Percentiles rank a stretch among this genome's conserved stretches.
These are phyloP conservation scores for Colletotrichum lindemuthianum DNA, from an alignment of 2,329 filamentous ascomycete genomes.

Conservation along the genomic window DNA sequence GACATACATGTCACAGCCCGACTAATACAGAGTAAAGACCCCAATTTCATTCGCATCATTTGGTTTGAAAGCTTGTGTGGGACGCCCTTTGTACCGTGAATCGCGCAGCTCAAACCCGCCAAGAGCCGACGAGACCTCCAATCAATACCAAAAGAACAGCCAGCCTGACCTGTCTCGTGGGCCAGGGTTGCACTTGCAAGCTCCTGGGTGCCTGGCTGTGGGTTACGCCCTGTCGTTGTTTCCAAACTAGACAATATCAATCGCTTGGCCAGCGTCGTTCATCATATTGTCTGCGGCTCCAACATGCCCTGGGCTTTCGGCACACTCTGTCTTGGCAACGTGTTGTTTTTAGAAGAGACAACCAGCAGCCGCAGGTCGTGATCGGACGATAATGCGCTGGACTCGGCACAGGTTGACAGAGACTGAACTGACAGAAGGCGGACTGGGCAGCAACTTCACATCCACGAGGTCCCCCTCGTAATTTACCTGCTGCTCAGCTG, in stretches of 20 bases:
- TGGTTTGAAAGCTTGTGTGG: slow-evolving; percentile 3
- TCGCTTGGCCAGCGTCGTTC: slow-evolving; percentile 18
- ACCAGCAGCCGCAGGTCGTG: slow-evolving; percentile 7
- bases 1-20: neutral
- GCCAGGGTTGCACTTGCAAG: too few relatives aligned
- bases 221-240: neutral
- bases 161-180: too few relatives aligned
- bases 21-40: neutral
- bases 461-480: too few relatives aligned
- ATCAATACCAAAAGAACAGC: neutral
- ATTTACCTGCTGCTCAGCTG: too few relatives aligned
- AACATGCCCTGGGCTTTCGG: neutral
- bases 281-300: neutral
- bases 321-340: slow-evolving; percentile 6
- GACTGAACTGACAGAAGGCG: too few relatives aligned
- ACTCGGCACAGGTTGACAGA: too few relatives aligned
- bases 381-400: neutral
- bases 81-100: slow-evolving; percentile 14
- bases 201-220: neutral
- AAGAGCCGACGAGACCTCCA: slow-evolving; percentile 12
- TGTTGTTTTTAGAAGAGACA: slow-evolving; percentile 21
- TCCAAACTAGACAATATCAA: slow-evolving; percentile 6
- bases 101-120: slow-evolving; percentile 30
- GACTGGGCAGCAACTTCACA: too few relatives aligned
- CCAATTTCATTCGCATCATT: slow-evolving; percentile 19